These are phyloP conservation scores for Amanita rubescens DNA, from an alignment of 768 basidiomycete genomes.

Conservation along the genomic window DNA sequence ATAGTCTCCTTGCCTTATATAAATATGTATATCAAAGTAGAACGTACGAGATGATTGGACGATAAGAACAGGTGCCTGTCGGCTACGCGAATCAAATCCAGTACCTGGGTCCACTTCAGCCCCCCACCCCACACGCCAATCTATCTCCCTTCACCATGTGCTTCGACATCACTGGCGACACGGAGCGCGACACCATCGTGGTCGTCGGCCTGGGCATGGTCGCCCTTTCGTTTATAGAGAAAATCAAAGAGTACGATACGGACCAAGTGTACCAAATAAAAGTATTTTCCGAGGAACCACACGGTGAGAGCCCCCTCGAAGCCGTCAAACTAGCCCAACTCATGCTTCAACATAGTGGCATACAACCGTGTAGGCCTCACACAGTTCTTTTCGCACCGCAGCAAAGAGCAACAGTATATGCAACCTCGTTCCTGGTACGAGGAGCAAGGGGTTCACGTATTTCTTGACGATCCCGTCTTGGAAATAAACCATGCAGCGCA, in stretches of 20 bases:
- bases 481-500: neutral
- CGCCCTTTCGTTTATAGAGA: conserved; percentile 5
- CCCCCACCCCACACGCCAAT: neutral
- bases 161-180: neutral
- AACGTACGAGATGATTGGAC: neutral
- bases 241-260: neutral
- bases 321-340: too few species aligned
- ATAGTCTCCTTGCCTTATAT: too few species aligned
- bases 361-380: conserved; percentile 7
- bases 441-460: neutral
- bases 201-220: conserved; percentile 8
- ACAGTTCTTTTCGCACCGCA: conserved; percentile 5
- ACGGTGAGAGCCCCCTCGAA: neutral
- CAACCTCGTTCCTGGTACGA: conserved; percentile 3
- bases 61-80: neutral
- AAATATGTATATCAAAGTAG: too few species aligned
- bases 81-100: neutral
- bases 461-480: conserved; percentile 1
- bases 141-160: neutral
- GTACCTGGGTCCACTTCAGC: neutral
- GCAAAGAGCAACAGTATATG: conserved; percentile 2
- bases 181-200: neutral
- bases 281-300: conserved; percentile 1
- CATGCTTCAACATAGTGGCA: neutral
- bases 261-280: neutral